Base-by-base conservation (phyloP, 2,329 filamentous ascomycete genomes). In the Trichoderma sp. region DNA sequence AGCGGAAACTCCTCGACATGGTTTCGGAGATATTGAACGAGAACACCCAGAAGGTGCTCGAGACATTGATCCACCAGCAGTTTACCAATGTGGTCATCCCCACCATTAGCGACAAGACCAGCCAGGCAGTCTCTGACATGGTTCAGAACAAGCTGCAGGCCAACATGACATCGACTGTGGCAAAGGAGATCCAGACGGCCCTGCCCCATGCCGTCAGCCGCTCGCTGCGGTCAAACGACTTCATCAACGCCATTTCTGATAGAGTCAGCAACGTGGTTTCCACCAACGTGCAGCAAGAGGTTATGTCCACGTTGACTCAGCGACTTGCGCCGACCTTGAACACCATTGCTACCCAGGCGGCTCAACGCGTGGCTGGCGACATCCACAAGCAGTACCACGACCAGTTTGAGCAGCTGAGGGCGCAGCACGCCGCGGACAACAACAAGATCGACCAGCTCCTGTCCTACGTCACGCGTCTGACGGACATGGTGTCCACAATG, bases 21-120 rank as follows among this genome's bases (percentile, higher is more conserved):
- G 85, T 89, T 42, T 87, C 86, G 5, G 81, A 85, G 37, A 86
- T 89, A 37, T 81, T 90, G 57, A 88, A 86, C 70, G 83, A 85
- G 69, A 89, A 89, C 74, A 88, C 87, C 22, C 84, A 89, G 78
- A 89, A 91, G 73, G 92, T 92, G 25, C 84, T 97, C 42, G 84
- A 89, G 69, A 89, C 88, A 69, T 92, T 97, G 72, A 89, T 97
- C 60, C 87, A 88, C 56, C 85, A 89, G 57, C 91, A 91, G 77
- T 92, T 97, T 71, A 87, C 92, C 70, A 85, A 89, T 66, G 85
- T 89, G 15, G 87, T 97, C 53, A 83, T 97, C 63, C 94, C 95
- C 12, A 84, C 89, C 35, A 82, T 98, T 67, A 86, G 89, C 48
- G 85, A 89, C 61, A 84, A 89, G 50, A 88, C 92, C 15, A 84